These are phyloP conservation scores for Platanthera zijinensis DNA, from an alignment of 106 monocot genomes.

Conservation along the genomic window DNA sequence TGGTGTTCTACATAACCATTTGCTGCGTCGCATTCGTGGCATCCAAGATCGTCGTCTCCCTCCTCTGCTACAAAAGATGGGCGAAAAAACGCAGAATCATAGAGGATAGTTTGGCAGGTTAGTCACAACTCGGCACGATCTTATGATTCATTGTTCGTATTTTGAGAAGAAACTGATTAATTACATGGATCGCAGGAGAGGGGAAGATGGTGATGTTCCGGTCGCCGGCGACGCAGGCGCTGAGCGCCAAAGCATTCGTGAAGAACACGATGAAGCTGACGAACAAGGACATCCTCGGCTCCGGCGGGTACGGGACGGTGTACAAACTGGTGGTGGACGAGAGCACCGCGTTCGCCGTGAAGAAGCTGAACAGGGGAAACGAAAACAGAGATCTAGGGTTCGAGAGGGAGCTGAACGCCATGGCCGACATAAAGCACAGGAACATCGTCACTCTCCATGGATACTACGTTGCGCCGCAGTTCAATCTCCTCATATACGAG, in stretches of 20 bases:
- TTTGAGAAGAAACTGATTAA: not conserved
- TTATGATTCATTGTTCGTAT: not conserved
- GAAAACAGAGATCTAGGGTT: constrained; percentile 53
- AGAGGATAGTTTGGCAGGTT: constrained; percentile 53
- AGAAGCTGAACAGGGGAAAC: constrained; percentile 73
- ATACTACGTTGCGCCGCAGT: constrained; percentile 57
- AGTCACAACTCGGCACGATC: not conserved
- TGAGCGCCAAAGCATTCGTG: constrained; percentile 49
- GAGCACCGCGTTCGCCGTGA: constrained; percentile 58
- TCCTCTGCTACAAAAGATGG: constrained; percentile 70
- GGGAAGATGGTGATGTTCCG: constrained; percentile 75
- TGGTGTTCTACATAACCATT: constrained; percentile 56
- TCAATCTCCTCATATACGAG: constrained; percentile 84
- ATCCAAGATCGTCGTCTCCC: constrained; percentile 61
- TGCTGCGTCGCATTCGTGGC: constrained; percentile 50
- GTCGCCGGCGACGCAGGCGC: constrained; percentile 37
- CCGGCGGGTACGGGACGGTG: constrained; percentile 79
- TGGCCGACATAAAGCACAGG: constrained; percentile 87
- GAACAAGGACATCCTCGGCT: constrained; percentile 85
- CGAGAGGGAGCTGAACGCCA: constrained; percentile 66
- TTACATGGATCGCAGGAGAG: constrained; percentile 15
- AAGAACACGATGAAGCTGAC: constrained; percentile 64
- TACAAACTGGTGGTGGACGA: constrained; percentile 52
- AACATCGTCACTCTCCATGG: constrained; percentile 78
- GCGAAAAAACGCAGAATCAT: constrained; percentile 33